Evolutionary conservation across 108 stramenopile genomes (phyloP), one percentile per base, ranked within the genome.

Genomic region (Cyclotella choctawhatcheeana): DNA sequence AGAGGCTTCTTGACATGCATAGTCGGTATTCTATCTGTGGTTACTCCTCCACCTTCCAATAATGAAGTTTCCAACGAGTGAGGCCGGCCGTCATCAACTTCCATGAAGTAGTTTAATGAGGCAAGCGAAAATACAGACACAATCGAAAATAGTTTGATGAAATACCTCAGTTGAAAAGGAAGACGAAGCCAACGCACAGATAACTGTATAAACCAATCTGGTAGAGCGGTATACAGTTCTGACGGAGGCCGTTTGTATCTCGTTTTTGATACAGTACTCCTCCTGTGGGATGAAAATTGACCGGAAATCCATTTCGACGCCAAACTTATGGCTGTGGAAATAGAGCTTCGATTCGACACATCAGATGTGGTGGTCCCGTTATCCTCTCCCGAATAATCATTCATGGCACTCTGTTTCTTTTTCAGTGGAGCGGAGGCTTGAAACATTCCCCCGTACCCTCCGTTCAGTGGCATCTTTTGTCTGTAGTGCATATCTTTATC

Each of bases 401-500:
- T 12, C 40, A 40, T 48, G 10, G 58, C 25, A 33, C 27, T 48
- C 4, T 29, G 18, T 24, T 68, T 30, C 30, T 20, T 62, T 25
- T 44, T 54, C n/a, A n/a, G n/a, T n/a, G n/a, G n/a, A 31, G 20
- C 40, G 10, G 33, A 27, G 8, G 54, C 25, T 14, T 63, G 64
- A 69, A 78, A 78, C 77, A 78, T 78, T 21, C 77, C 77, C 16
- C 77, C 77, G 31, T 78, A 78, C 22, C 77, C 77, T 30, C 77
- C 77, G 25, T 65, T 54, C 18, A 71, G 34, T 0, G 77, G 69
- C 77, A 78, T 71, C 16, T 69, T 63, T 45, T 71, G n/a, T n/a
- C n/a, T n/a, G n/a, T n/a, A n/a, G n/a, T 61, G 17, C 64, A 18
- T 21, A 26, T 24, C 24, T 61, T 40, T 7, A 7, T 61, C 8